These are phyloP conservation scores for Ambrosia hybrid DNA, from an alignment of 140 eudicot species.

Conservation along the genomic window DNA sequence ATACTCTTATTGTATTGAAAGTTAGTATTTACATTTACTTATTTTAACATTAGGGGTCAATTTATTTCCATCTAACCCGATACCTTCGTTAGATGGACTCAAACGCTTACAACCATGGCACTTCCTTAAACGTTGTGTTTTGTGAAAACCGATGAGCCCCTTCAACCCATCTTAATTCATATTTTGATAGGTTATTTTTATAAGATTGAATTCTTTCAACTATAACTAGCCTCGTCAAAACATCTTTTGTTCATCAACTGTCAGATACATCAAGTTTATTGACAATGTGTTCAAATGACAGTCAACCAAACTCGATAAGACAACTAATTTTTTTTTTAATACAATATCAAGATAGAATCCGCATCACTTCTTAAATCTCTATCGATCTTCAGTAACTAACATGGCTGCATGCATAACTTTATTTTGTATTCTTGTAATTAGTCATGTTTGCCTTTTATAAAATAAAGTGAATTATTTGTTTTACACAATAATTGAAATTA, in stretches of 20 bases:
- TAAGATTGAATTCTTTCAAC: background rate
- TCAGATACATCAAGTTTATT: background rate
- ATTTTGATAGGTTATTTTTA: background rate
- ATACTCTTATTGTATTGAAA: background rate
- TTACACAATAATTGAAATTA: conserved; percentile 6
- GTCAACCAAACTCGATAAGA: background rate
- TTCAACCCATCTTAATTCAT: background rate
- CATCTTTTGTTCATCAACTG: background rate
- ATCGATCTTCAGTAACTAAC: background rate
- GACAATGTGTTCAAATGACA: background rate
- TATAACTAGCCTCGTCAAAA: background rate
- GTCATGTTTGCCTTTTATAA: background rate
- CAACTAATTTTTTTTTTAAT: background rate
- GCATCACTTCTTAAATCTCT: background rate
- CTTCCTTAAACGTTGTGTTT: background rate
- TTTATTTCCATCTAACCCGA: too few species aligned
- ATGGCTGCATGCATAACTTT: background rate
- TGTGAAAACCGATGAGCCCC: background rate
- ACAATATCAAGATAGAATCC: background rate
- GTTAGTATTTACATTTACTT: background rate
- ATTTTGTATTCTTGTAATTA: background rate
- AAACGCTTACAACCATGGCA: too few species aligned
- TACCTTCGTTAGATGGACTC: too few species aligned
- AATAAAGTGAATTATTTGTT: conserved; percentile 1
- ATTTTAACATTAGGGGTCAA: too few species aligned